Percentiles rank a stretch among this genome's conserved stretches.
Conservation (phyloP, 106 monocot species). For the Platanthera guangdongensis region DNA sequence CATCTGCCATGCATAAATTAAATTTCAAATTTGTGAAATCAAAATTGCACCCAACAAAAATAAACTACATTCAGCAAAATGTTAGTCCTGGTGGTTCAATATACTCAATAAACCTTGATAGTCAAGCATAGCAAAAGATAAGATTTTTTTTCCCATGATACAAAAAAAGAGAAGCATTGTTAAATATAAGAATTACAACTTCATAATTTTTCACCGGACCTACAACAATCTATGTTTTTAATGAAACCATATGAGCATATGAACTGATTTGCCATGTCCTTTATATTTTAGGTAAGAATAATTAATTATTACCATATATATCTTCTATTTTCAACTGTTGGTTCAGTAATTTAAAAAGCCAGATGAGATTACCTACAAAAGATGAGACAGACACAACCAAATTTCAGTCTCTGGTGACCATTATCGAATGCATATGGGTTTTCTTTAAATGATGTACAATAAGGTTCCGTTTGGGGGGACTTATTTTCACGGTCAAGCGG, state of each 20-base stretch:
- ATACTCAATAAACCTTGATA: too few relatives aligned
- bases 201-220: not conserved
- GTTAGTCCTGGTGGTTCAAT: not conserved
- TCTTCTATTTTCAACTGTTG: not conserved
- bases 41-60: not conserved
- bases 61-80: not conserved
- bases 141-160: not conserved
- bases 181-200: not conserved
- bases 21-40: not conserved
- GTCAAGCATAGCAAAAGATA: too few relatives aligned
- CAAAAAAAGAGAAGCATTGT: not conserved
- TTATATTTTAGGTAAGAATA: not conserved
- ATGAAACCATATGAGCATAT: not conserved
- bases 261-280: too few relatives aligned
- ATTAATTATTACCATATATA: not conserved
- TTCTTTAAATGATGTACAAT: not conserved
- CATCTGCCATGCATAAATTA: not conserved
- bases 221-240: not conserved
- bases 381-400: not conserved
- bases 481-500: too few relatives aligned
- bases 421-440: not conserved
- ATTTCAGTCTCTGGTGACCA: not conserved
- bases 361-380: not conserved
- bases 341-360: not conserved
- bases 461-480: too few relatives aligned